These are phyloP conservation scores for Teunomyces lycoperdinae DNA, from an alignment of 805 yeast genomes.

Conservation along the genomic window DNA sequence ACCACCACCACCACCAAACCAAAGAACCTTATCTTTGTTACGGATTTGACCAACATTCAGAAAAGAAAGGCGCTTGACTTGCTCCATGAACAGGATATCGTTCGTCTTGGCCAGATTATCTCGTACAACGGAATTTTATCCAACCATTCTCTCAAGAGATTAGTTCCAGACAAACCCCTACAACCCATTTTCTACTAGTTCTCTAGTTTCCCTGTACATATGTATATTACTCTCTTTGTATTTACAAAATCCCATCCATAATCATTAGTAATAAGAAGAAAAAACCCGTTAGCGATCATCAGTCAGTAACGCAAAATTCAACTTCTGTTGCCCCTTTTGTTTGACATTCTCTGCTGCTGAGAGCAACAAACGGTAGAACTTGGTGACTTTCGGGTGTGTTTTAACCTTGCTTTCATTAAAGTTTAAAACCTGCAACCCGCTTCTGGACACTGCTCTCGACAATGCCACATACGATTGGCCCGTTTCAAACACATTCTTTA, in stretches of 20 bases:
- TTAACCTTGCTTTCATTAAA: constrained; percentile 62
- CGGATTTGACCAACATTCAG: constrained; percentile 5
- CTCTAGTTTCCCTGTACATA: constrained; percentile 1
- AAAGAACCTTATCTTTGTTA: constrained; percentile 16
- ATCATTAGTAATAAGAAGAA: not conserved
- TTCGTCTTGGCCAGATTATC: constrained; percentile 15
- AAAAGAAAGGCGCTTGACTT: not conserved
- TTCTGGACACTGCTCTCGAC: constrained; percentile 81
- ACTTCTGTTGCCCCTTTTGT: constrained; percentile 10
- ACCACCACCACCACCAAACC: constrained; percentile 18
- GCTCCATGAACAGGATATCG: constrained; percentile 7
- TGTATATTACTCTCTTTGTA: not conserved
- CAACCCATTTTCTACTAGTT: not conserved
- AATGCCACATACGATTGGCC: constrained; percentile 97
- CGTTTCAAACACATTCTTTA: constrained; percentile 72
- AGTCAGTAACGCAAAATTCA: not conserved
- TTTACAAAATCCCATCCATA: not conserved
- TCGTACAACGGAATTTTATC: constrained; percentile 11
- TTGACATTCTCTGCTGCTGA: constrained; percentile 33
- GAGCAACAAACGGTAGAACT: constrained; percentile 58
- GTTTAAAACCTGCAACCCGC: constrained; percentile 77
- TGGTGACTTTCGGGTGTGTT: constrained; percentile 68
- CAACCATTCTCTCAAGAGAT: not conserved
- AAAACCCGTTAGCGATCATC: not conserved
- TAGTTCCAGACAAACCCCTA: not conserved